Conservation (phyloP, 257 asterid species). For the Solanum bulbocastanum region DNA sequence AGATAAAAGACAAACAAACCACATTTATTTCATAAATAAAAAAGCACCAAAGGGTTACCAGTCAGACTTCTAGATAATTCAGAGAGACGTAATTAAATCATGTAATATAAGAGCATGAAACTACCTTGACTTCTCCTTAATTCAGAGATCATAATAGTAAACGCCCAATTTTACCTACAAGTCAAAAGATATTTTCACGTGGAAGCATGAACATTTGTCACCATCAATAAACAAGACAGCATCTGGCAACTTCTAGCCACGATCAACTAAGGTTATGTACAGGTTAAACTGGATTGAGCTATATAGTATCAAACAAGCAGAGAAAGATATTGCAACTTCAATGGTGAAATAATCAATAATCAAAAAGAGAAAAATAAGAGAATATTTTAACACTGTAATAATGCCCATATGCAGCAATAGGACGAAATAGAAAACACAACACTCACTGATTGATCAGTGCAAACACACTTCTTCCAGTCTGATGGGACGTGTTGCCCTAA, state of each 20-base stretch:
- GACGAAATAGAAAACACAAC: not conserved
- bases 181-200: constrained; percentile 69
- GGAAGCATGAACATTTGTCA: constrained; percentile 56
- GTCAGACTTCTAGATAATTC: not conserved
- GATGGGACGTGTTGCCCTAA: not conserved
- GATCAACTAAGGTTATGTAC: not conserved
- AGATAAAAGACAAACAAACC: not conserved
- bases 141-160: constrained; percentile 88
- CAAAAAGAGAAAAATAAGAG: not conserved
- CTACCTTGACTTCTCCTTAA: constrained; percentile 88
- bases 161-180: constrained; percentile 92
- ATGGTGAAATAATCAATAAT: not conserved
- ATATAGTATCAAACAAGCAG: not conserved
- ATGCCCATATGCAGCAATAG: not conserved
- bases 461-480: not conserved
- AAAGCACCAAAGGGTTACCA: not conserved
- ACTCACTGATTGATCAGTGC: not conserved
- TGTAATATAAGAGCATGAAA: constrained; percentile 43
- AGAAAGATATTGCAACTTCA: not conserved
- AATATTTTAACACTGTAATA: not conserved
- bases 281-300: not conserved
- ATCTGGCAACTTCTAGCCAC: constrained; percentile 12
- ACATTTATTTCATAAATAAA: not conserved
- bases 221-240: constrained; percentile 36
- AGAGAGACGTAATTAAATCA: not conserved